These are phyloP conservation scores for Tieghemostelium lacteum DNA, from an alignment of 78 protist species.

Conservation along the genomic window DNA sequence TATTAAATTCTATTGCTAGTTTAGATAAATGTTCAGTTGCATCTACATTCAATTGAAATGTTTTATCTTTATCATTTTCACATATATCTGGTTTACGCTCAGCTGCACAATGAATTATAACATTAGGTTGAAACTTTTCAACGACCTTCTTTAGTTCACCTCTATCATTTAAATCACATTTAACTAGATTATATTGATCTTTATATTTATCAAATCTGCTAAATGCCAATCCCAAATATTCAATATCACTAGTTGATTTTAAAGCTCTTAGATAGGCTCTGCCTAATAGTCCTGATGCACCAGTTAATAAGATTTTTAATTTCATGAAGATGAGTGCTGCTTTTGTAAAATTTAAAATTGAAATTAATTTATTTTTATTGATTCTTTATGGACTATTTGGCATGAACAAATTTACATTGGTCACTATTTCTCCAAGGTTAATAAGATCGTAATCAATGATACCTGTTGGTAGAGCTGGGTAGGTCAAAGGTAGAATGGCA, in stretches of 20 bases:
- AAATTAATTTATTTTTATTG: too few species aligned
- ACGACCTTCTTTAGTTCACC: not conserved
- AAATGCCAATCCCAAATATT: conserved; percentile 29
- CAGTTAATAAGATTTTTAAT: conserved; percentile 13
- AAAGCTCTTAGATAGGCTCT: conserved; percentile 47
- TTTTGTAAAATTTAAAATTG: too few species aligned
- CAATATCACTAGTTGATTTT: not conserved
- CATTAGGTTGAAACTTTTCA: conserved; percentile 1
- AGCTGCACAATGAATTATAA: conserved; percentile 62
- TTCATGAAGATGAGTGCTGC: too few species aligned
- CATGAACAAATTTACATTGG: too few species aligned
- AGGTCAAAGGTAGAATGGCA: too few species aligned
- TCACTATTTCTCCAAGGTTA: too few species aligned
- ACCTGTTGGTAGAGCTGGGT: too few species aligned
- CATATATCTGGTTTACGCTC: conserved; percentile 57
- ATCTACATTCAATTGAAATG: conserved; percentile 26
- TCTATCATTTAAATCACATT: conserved; percentile 9
- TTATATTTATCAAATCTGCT: conserved; percentile 43
- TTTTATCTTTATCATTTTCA: conserved; percentile 59
- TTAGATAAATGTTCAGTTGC: conserved; percentile 22
- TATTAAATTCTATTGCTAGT: not conserved
- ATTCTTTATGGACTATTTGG: too few species aligned
- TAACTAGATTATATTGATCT: conserved; percentile 15
- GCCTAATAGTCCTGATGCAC: conserved; percentile 58
- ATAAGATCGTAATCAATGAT: too few species aligned